Evolutionary conservation across 2,329 filamentous ascomycete species (phyloP).

Genomic region (Calonectria fujianensis): DNA sequence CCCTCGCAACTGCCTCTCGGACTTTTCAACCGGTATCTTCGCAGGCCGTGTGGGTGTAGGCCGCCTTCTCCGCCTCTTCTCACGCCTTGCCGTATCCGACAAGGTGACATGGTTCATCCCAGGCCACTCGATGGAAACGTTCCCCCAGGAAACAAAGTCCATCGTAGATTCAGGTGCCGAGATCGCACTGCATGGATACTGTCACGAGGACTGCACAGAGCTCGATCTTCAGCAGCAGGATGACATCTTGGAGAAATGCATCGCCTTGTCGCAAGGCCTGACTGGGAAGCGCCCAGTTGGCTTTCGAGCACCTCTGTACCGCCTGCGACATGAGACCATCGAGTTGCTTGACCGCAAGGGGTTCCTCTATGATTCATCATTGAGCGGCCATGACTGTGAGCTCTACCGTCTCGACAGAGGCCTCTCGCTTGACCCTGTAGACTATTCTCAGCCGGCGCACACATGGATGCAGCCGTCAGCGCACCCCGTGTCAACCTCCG

Average conservation of each 20-base stretch:
- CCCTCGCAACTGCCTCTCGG: slow-evolving; percentile 49
- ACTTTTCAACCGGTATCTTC: slow-evolving; percentile 41
- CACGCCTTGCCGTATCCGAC: slow-evolving; percentile 63
- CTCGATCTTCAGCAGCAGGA: slow-evolving; percentile 9
- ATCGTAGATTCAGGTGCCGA: slow-evolving; percentile 66
- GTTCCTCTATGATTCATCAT: slow-evolving; percentile 27
- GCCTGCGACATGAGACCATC: slow-evolving; percentile 23
- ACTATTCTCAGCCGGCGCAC: slow-evolving; percentile 21
- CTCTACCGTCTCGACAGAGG: slow-evolving; percentile 16
- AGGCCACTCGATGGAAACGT: slow-evolving; percentile 69
- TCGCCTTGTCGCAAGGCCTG: background rate
- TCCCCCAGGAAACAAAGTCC: slow-evolving; percentile 62
- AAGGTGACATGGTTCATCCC: slow-evolving; percentile 72
- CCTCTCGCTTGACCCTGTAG: slow-evolving; percentile 23
- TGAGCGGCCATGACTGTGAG: slow-evolving; percentile 14
- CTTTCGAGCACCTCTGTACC: slow-evolving; percentile 28
- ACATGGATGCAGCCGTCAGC: slow-evolving; percentile 34
- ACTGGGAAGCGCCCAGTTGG: slow-evolving; percentile 19
- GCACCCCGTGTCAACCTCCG: background rate
- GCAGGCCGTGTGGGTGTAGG: slow-evolving; percentile 64
- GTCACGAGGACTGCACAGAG: slow-evolving; percentile 60
- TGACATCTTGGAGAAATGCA: slow-evolving; percentile 32
- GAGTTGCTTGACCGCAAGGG: slow-evolving; percentile 14
- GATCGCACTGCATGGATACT: slow-evolving; percentile 69
- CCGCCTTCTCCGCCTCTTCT: slow-evolving; percentile 64